phyloP scores from a whole-genome alignment of 768 basidiomycete genomes.

The Leccinum rimulosum region DNA sequence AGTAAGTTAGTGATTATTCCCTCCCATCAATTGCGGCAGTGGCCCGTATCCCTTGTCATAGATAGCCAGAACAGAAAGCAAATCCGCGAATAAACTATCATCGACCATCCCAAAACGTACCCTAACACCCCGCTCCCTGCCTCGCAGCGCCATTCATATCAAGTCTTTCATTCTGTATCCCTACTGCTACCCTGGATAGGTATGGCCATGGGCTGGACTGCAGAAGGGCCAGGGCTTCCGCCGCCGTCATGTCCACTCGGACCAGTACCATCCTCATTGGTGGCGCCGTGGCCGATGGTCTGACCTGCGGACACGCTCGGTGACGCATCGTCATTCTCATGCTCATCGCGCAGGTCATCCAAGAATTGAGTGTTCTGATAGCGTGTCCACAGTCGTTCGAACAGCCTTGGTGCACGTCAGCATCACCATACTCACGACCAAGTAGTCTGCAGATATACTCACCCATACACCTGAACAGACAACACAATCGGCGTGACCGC shows the following conservation, averaged over 20 bases:
- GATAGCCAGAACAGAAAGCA: neutral
- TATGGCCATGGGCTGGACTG: neutral
- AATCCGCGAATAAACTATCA: neutral
- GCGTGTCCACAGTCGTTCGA: neutral
- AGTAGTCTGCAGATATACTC: neutral
- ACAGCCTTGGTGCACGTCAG: constrained; percentile 3
- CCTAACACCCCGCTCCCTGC: neutral
- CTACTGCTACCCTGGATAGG: neutral
- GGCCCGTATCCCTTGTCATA: too few relatives aligned
- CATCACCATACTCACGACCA: neutral
- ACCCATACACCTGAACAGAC: constrained; percentile 8
- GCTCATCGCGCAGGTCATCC: neutral
- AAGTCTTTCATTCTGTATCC: neutral
- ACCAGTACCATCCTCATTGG: neutral
- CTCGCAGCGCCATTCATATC: neutral
- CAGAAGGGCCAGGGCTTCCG: neutral
- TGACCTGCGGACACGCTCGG: too few relatives aligned
- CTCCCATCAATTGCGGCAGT: too few relatives aligned
- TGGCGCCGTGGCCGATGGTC: neutral
- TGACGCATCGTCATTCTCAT: too few relatives aligned
- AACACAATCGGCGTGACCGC: constrained; percentile 8
- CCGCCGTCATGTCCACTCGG: neutral
- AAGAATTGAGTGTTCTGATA: constrained; percentile 5
- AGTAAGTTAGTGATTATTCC: too few relatives aligned
- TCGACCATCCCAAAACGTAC: neutral